Conservation (phyloP, 2,329 filamentous ascomycete genomes). For the Aspergillus pseudotamarii region DNA sequence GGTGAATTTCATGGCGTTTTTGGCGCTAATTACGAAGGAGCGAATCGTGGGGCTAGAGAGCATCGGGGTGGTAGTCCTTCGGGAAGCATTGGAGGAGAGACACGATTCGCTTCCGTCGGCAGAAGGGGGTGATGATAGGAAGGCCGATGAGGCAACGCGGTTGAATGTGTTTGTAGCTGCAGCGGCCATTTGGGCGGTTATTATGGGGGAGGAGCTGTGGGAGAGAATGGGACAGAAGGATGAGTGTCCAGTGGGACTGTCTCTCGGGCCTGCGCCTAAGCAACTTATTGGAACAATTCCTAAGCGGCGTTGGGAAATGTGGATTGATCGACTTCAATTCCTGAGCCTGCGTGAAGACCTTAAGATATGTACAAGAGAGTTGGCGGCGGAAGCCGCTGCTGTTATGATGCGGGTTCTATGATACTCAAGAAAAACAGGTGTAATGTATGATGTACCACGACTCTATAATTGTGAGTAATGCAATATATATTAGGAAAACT, state of each 20-base stretch:
- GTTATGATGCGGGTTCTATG: slow-evolving; percentile 23
- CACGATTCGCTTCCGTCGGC: slow-evolving; percentile 2
- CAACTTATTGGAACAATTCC: slow-evolving; percentile 6
- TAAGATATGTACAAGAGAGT: slow-evolving; percentile 19
- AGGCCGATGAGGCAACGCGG: background rate
- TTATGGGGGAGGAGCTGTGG: slow-evolving; percentile 28
- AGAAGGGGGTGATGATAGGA: background rate
- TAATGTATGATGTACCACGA: slow-evolving; percentile 3
- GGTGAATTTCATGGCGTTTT: slow-evolving; percentile 15
- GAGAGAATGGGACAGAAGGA: slow-evolving; percentile 9
- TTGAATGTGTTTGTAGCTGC: slow-evolving; percentile 15
- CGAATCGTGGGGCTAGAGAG: slow-evolving; percentile 8
- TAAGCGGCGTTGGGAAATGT: slow-evolving; percentile 19
- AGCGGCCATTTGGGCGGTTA: slow-evolving; percentile 20
- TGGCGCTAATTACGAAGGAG: slow-evolving; percentile 13
- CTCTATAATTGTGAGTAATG: background rate
- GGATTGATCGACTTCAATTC: slow-evolving; percentile 21
- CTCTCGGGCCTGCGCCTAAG: background rate
- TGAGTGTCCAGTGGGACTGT: slow-evolving; percentile 6
- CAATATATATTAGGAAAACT: slow-evolving; percentile 48
- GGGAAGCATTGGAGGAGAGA: slow-evolving; percentile 15
- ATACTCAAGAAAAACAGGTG: background rate
- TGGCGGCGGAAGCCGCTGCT: slow-evolving; percentile 24
- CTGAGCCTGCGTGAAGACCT: slow-evolving; percentile 21
- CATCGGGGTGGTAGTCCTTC: slow-evolving; percentile 4